These are phyloP conservation scores for Neofusicoccum umdonicola DNA, from an alignment of 2,329 filamentous ascomycete genomes.

Conservation along the genomic window DNA sequence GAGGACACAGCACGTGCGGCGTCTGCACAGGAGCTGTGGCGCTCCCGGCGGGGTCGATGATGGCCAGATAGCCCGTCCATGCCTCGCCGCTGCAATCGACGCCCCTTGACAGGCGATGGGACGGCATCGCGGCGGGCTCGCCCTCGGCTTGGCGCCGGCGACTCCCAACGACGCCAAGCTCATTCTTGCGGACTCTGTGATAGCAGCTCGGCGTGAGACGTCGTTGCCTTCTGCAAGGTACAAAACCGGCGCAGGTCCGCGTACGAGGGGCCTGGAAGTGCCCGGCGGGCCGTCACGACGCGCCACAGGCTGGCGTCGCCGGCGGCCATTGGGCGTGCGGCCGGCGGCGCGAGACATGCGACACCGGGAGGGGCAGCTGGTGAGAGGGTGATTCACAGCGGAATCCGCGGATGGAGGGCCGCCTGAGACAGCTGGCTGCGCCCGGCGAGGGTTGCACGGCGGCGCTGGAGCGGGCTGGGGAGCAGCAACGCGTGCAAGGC, in stretches of 20 bases:
- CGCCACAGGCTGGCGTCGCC: neutral
- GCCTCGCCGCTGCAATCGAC: neutral
- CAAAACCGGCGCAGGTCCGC: constrained; percentile 8
- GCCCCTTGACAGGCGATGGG: constrained; percentile 1
- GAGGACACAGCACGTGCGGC: constrained; percentile 9
- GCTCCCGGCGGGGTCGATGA: neutral
- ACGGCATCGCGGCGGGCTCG: neutral
- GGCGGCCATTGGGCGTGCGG: neutral
- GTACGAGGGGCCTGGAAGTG: constrained; percentile 13
- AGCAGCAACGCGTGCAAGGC: neutral
- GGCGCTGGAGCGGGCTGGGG: constrained; percentile 2
- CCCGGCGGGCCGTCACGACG: constrained; percentile 1
- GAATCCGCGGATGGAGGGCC: constrained; percentile 13
- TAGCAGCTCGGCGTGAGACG: constrained; percentile 5
- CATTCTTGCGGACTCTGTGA: constrained; percentile 8
- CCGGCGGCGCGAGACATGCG: constrained; percentile 1
- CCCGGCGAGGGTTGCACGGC: constrained; percentile 2
- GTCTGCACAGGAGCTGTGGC: constrained; percentile 15
- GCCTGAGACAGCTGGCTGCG: constrained; percentile 16
- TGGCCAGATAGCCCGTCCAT: neutral
- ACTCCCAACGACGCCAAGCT: constrained; percentile 13
- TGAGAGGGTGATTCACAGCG: constrained; percentile 16
- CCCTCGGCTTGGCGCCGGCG: constrained; percentile 1
- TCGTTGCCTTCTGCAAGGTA: constrained; percentile 16
- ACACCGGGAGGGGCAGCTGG: neutral